Conservation (phyloP, 2,329 filamentous ascomycete species). For the Magnaporthiopsis poae region DNA sequence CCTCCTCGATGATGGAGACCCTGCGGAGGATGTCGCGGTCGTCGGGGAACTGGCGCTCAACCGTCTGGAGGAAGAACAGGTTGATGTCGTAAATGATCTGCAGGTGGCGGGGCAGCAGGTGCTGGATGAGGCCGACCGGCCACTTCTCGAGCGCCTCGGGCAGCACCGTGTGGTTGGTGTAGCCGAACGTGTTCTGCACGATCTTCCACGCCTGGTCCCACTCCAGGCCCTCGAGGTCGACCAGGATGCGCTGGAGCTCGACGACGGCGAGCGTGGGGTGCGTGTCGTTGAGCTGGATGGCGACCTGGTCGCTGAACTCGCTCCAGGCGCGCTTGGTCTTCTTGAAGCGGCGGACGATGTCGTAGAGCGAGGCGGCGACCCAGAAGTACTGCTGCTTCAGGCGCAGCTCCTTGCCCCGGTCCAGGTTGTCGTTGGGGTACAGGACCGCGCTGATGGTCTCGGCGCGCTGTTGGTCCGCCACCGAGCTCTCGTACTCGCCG, state of each 20-base stretch:
- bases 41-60: constrained; percentile 83
- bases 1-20: constrained; percentile 97
- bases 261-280: constrained; percentile 94
- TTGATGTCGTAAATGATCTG: constrained; percentile 99
- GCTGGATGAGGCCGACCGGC: constrained; percentile 85
- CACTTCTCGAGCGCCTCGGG: constrained; percentile 97
- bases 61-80: constrained; percentile 77
- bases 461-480: constrained; percentile 95
- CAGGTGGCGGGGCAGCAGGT: constrained; percentile 84
- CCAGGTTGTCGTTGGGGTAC: constrained; percentile 95
- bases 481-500: constrained; percentile 93
- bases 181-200: constrained; percentile 71
- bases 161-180: constrained; percentile 97
- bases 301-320: constrained; percentile 87
- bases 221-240: constrained; percentile 80
- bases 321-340: constrained; percentile 86
- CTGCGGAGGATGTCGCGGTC: constrained; percentile 75
- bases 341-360: constrained; percentile 96
- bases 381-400: constrained; percentile 99
- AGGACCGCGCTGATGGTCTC: constrained; percentile 96
- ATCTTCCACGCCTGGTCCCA: constrained; percentile 91
- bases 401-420: constrained; percentile 90
- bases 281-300: constrained; percentile 96
- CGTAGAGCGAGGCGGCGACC: constrained; percentile 91
- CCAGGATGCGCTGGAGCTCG: constrained; percentile 82